phyloP scores from a whole-genome alignment of 1,284 basidiomycete genomes.

The Rhodotorula sp. region DNA sequence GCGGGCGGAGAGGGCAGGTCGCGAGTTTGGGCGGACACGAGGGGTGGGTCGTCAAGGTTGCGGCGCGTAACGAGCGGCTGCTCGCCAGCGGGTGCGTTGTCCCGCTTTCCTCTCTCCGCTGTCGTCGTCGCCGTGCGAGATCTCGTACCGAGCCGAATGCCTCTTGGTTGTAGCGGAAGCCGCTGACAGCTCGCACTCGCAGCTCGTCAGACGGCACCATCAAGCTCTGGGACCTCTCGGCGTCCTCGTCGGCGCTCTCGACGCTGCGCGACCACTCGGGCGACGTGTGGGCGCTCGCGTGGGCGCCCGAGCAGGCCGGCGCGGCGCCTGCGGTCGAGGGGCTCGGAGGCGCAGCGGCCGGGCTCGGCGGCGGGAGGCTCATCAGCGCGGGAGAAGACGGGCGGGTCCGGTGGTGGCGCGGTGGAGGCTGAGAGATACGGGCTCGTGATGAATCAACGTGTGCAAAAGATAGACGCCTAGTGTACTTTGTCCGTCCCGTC shows the following conservation, averaged over 20 bases:
- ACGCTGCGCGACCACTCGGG: conserved; percentile 42
- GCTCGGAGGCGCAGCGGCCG: conserved; percentile 37
- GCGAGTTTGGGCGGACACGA: conserved; percentile 44
- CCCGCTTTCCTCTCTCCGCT: background rate
- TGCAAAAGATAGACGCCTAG: too few species aligned
- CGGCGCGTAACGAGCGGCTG: conserved; percentile 39
- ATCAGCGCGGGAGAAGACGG: conserved; percentile 44
- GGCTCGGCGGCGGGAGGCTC: conserved; percentile 39
- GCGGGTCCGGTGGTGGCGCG: conserved; percentile 43
- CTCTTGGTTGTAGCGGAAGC: background rate
- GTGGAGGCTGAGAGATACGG: conserved; percentile 28
- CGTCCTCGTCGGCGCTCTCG: conserved; percentile 38
- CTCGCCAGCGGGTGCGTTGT: conserved; percentile 38
- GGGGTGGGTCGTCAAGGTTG: conserved; percentile 42
- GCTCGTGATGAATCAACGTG: too few species aligned
- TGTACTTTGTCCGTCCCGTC: background rate
- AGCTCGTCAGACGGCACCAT: conserved; percentile 43
- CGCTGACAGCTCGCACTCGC: background rate
- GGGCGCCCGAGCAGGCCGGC: conserved; percentile 33
- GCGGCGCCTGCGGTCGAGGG: conserved; percentile 32
- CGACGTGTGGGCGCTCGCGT: conserved; percentile 45
- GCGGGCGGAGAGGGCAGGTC: conserved; percentile 39
- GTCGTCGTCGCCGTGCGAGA: background rate
- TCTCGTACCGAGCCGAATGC: background rate
- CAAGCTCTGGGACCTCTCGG: conserved; percentile 43